Base-by-base conservation (phyloP, 164 flowering plant genomes). In the Cinnamomum micranthum region DNA sequence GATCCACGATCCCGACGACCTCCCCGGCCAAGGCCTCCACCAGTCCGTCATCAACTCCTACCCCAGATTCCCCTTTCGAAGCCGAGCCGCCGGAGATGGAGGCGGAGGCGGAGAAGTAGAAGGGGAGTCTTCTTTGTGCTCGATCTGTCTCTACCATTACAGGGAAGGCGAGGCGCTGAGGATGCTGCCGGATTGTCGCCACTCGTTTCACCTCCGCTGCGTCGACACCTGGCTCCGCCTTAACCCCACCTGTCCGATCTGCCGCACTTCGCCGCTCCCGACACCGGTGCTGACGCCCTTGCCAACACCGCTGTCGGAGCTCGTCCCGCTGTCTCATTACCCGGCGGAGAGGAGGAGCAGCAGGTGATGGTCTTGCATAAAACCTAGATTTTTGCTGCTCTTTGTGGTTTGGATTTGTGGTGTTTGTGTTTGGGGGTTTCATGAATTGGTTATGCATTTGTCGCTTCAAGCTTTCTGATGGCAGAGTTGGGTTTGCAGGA, bases 271-370 rank as follows among this genome's bases (percentile, higher is more conserved):
- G 12, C 98, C 98, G 17, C 81, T 94, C 20, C 98, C 98, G 5
- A 94, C 98, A 12, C 98, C 98, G 17, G 73, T 91, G n/a, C 97
- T 97, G 3, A 94, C 98, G 13, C 98, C 98, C 17, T 71, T 91
- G 19, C 91, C 98, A 9, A 94, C 98, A 67, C 98, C 97, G 59
- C 65, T 91, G 72, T 82, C 90, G 12, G 98, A 95, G 85, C 86
- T 94, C 55, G 98, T 92, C 35, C 98, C 98, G 35, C 83, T 94
- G 6, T 88, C 97, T 3, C 97, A 85, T 78, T 91, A 86, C 69
- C 79, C 88, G 1, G 94, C 80, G 13, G 86, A 85, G 74, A 83
- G 87, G 7, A 79, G 81, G 73, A 74, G 87, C 47, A 7, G 47
- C 11, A 41, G 47, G 47, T 41, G 47, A 41, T 41, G 47, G 47